Percentiles rank a stretch among this genome's conserved stretches.
These are phyloP conservation scores for Diutina rugosa DNA, from an alignment of 1,139 yeast species.

Conservation along the genomic window DNA sequence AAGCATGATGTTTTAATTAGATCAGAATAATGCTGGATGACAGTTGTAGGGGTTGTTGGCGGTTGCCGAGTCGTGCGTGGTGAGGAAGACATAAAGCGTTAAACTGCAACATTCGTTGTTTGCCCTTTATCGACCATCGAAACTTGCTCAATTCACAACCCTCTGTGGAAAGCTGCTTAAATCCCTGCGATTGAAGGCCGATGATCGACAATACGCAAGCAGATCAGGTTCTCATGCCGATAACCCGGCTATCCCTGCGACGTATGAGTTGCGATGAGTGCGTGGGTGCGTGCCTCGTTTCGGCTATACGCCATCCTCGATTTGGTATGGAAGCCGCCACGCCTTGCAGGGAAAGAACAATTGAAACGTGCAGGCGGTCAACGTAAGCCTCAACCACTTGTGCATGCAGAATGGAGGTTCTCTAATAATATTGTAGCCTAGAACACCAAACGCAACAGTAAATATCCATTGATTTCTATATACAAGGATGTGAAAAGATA, in stretches of 20 bases:
- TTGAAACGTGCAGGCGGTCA: neutral
- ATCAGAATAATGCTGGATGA: too few relatives aligned
- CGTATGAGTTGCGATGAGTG: neutral
- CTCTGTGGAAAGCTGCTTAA: neutral
- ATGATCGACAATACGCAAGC: neutral
- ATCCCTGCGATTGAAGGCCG: neutral
- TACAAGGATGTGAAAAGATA: slow-evolving; percentile 2
- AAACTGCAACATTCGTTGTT: too few relatives aligned
- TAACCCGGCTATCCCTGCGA: neutral
- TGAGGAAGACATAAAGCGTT: too few relatives aligned
- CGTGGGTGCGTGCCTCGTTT: neutral
- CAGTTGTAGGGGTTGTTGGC: too few relatives aligned
- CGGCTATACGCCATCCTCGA: neutral
- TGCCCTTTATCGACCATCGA: neutral
- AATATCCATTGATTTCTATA: neutral
- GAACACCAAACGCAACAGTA: neutral
- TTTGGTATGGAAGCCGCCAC: neutral
- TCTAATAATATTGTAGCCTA: neutral
- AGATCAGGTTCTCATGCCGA: neutral
- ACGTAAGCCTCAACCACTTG: neutral
- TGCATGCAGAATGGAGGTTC: neutral
- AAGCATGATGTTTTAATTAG: too few relatives aligned
- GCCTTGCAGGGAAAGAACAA: neutral
- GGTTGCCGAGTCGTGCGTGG: too few relatives aligned
- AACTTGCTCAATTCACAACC: too few relatives aligned